Evolutionary conservation across 2,329 filamentous ascomycete genomes (phyloP).

Genomic region (Chaetomium strumarium): DNA sequence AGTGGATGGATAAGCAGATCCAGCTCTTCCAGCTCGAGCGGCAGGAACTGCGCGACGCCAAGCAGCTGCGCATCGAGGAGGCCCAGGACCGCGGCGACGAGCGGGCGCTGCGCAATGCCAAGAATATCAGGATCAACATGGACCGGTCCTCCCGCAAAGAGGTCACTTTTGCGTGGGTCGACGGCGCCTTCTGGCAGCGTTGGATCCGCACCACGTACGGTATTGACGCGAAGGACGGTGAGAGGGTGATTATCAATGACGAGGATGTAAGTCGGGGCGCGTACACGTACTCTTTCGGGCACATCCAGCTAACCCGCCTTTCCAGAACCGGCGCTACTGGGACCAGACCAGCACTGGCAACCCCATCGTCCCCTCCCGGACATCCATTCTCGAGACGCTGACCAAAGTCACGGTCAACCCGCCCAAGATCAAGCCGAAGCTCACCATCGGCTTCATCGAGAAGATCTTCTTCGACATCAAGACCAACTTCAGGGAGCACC

Average conservation of each 20-base stretch:
- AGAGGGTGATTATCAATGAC: constrained; percentile 93
- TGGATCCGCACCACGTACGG: constrained; percentile 96
- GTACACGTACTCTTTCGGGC: too few species aligned
- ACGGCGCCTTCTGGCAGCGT: constrained; percentile 93
- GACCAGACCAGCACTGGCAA: constrained; percentile 85
- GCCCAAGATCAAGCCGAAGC: constrained; percentile 68
- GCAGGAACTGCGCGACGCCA: constrained; percentile 87
- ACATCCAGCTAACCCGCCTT: not conserved
- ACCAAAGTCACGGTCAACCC: constrained; percentile 63
- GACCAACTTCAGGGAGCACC: constrained; percentile 53
- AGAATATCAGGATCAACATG: constrained; percentile 88
- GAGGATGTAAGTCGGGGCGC: constrained; percentile 68
- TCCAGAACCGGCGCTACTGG: constrained; percentile 87
- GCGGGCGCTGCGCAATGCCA: constrained; percentile 76
- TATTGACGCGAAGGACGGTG: constrained; percentile 79
- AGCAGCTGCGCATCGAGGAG: constrained; percentile 93
- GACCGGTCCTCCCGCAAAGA: constrained; percentile 80
- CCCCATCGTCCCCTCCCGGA: constrained; percentile 81
- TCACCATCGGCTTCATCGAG: constrained; percentile 66
- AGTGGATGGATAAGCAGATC: constrained; percentile 97
- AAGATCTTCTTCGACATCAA: constrained; percentile 65
- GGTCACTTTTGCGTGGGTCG: constrained; percentile 94
- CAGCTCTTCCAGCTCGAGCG: constrained; percentile 87
- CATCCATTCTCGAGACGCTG: constrained; percentile 83
- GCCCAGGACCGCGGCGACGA: constrained; percentile 91